These are phyloP conservation scores for Circinella minor DNA, from an alignment of 371 early-diverging fungal genomes.

Conservation along the genomic window DNA sequence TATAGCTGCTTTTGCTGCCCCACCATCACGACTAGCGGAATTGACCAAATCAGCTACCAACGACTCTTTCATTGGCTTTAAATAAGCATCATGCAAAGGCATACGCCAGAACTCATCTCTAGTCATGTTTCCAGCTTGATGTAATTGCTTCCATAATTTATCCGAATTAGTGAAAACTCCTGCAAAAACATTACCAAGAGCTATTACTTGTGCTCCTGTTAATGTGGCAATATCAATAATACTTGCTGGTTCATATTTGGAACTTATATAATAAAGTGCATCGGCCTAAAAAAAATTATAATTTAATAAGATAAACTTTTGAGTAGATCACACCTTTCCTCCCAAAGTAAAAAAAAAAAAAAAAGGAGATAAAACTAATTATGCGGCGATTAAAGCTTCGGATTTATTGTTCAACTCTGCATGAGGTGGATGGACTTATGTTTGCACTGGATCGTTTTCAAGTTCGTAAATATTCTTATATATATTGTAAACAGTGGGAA, in stretches of 20 bases:
- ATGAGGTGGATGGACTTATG: no score
- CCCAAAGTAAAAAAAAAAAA: no score
- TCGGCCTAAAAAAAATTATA: slow-evolving; percentile 51
- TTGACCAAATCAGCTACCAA: slow-evolving; percentile 90
- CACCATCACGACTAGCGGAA: slow-evolving; percentile 77
- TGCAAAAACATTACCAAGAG: slow-evolving; percentile 86
- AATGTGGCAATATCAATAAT: slow-evolving; percentile 89
- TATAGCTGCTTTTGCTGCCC: slow-evolving; percentile 91
- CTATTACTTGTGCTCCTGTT: slow-evolving; percentile 94
- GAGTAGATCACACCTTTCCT: background rate
- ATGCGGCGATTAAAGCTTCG: background rate
- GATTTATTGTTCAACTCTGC: no score
- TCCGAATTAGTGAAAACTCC: slow-evolving; percentile 91
- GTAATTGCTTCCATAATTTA: slow-evolving; percentile 74
- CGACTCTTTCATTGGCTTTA: slow-evolving; percentile 75
- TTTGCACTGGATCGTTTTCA: no score
- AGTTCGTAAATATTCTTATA: no score
- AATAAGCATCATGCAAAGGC: slow-evolving; percentile 87
- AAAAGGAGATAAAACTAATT: no score
- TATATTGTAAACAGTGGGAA: no score
- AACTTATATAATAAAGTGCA: slow-evolving; percentile 81
- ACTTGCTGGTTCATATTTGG: slow-evolving; percentile 68
- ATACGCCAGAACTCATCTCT: slow-evolving; percentile 96
- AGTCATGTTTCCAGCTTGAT: slow-evolving; percentile 63
- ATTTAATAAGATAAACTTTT: background rate